Evolutionary conservation across 2,329 filamentous ascomycete species (phyloP).

Genomic region (Trichoderma semiorbis): DNA sequence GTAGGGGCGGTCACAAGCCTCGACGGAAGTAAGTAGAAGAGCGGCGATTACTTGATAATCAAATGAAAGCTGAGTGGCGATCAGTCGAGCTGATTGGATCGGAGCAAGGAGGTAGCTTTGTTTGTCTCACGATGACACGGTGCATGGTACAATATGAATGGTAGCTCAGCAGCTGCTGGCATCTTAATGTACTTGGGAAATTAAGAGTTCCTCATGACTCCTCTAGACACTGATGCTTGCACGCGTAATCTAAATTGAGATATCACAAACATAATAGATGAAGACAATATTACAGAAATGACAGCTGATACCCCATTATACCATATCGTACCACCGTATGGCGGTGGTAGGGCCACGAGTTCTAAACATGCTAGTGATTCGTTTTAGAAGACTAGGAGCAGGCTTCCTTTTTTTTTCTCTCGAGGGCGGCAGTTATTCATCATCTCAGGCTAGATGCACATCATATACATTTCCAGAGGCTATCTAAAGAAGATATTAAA

Average conservation of each 20-base stretch:
- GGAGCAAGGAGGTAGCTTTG: neutral
- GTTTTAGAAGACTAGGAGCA: neutral
- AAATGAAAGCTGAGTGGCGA: neutral
- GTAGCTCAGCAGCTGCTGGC: neutral
- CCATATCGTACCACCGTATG: neutral
- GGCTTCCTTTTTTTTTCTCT: neutral
- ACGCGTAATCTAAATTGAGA: neutral
- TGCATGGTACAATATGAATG: neutral
- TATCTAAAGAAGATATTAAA: neutral
- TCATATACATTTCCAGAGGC: neutral
- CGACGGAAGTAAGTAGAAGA: too few relatives aligned
- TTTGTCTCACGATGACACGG: neutral
- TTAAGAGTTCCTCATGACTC: neutral
- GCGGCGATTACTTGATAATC: neutral
- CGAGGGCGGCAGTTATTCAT: neutral
- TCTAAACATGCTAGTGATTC: neutral
- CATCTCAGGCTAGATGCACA: neutral
- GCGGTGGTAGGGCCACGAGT: neutral
- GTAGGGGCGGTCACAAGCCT: neutral
- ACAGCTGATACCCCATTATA: too few relatives aligned
- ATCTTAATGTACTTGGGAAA: neutral
- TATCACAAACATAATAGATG: neutral
- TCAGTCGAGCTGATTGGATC: neutral
- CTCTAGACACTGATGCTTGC: neutral
- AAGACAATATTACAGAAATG: neutral